Evolutionary conservation across 495 filamentous ascomycete genomes (phyloP), one percentile per base, ranked within the genome.

Genomic region (Aspergillus ellipticus): DNA sequence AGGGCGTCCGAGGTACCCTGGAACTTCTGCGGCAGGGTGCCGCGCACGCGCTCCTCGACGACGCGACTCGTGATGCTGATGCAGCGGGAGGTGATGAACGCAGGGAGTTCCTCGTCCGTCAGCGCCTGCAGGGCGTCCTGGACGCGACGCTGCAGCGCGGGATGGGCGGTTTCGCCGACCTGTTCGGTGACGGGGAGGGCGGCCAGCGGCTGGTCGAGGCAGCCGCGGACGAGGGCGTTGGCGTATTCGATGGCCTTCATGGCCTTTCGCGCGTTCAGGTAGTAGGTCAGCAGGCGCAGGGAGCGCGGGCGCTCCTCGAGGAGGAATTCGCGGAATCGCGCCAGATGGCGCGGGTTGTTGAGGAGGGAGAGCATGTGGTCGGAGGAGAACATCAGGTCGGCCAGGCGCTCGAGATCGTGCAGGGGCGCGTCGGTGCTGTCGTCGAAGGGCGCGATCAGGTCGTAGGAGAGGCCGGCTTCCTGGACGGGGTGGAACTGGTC

Each of bases 231-330:
- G 63, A 54, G 82, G 4, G 85, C 78, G 66, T 90, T 89, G 4
- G 85, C 81, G 65, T 90, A 90, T 21, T 76, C 69, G 43, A 91
- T 80, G n/a, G 88, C 84, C 56, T 84, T 78, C n/a, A 89, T 66
- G 3, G 84, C 85, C 56, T 90, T 89, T 49, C 80, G 66, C 0
- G 85, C 75, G 47, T 73, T 76, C 8, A 93, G 79, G 60, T 92
- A 93, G 61, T 79, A 82, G 17, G 75, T 75, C 0, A 96, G 76
- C 0, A 85, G 67, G 0, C 85, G 70, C 0, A 93, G 79, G 20
- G 86, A 90, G 54, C 89, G 83, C 21, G 84, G 81, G 21, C 91
- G 86, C 29, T 89, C 77, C 1, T 80, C 84, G 61, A 88, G 85
- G 15, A 96, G 69, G 52, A 85, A 92, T 1, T 83, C 79, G n/a